Conservation (phyloP, 371 early-diverging fungal species). For the Syncephalis plumigaleata region DNA sequence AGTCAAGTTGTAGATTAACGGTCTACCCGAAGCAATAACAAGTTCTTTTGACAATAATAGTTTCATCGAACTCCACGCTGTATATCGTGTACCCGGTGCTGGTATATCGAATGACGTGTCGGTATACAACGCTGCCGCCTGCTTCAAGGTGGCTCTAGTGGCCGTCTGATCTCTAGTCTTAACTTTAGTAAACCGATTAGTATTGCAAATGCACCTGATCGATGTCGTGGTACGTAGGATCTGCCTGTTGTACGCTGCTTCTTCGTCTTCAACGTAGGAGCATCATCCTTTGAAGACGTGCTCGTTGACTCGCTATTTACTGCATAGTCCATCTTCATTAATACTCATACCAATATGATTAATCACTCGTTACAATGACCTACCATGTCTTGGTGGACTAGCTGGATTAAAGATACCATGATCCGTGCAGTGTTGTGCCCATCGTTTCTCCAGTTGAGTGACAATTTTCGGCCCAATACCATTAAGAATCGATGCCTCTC, state of each 20-base stretch:
- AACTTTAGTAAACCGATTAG: constrained; percentile 43
- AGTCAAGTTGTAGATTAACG: constrained; percentile 43
- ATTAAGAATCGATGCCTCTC: constrained; percentile 26
- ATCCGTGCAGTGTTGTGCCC: constrained; percentile 30
- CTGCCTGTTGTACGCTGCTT: no score
- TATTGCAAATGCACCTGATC: constrained; percentile 74
- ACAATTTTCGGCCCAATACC: constrained; percentile 46
- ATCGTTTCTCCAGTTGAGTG: constrained; percentile 29
- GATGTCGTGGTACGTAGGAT: constrained; percentile 60
- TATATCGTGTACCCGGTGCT: constrained; percentile 30
- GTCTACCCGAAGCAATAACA: constrained; percentile 40
- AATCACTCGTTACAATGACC: no score
- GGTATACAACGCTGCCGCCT: constrained; percentile 34
- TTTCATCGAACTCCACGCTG: constrained; percentile 66
- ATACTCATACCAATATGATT: no score
- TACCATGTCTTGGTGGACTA: constrained; percentile 1
- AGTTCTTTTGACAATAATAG: constrained; percentile 44
- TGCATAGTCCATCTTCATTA: no score
- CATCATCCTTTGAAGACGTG: no score
- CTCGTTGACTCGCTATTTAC: no score
- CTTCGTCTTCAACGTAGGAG: no score
- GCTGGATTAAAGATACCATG: constrained; percentile 27
- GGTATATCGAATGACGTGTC: constrained; percentile 45
- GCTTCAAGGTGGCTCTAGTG: constrained; percentile 38
- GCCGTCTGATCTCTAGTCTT: constrained; percentile 13